phyloP scores from a whole-genome alignment of 169 alveolate species.

The Prorocentrum cordatum region DNA sequence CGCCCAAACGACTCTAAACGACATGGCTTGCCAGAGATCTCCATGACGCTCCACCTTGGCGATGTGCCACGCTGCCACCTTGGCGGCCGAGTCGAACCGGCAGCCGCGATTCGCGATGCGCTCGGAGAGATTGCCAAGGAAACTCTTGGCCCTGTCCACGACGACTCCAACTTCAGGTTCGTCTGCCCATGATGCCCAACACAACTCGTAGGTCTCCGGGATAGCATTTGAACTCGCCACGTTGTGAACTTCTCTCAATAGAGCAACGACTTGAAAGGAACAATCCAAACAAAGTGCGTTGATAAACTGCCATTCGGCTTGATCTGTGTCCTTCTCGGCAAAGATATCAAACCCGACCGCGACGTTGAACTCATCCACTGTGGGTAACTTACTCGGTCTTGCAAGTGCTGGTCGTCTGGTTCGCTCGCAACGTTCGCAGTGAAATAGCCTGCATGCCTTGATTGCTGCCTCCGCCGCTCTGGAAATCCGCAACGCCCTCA shows the following conservation, averaged over 20 bases:
- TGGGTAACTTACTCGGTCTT: neutral
- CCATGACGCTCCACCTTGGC: neutral
- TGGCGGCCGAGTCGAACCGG: neutral
- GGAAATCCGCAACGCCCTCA: neutral
- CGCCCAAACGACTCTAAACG: neutral
- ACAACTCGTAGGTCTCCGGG: neutral
- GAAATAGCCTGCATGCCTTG: neutral
- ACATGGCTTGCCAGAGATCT: neutral
- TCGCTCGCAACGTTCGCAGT: neutral
- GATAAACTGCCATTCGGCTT: neutral
- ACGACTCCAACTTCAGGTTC: neutral
- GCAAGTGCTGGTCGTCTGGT: neutral
- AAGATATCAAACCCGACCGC: neutral
- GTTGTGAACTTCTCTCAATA: neutral
- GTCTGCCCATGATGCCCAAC: neutral
- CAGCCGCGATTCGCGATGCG: neutral
- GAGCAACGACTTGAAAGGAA: neutral
- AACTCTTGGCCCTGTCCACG: neutral
- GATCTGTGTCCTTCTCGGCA: neutral
- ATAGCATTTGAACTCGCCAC: neutral
- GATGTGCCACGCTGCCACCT: neutral
- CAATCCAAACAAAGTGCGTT: neutral
- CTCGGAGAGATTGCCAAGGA: neutral
- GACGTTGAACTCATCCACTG: neutral
- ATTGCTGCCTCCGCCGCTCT: neutral